Evolutionary conservation across 306 rosid species (phyloP).

Genomic region (Elaeagnus macrophylla): DNA sequence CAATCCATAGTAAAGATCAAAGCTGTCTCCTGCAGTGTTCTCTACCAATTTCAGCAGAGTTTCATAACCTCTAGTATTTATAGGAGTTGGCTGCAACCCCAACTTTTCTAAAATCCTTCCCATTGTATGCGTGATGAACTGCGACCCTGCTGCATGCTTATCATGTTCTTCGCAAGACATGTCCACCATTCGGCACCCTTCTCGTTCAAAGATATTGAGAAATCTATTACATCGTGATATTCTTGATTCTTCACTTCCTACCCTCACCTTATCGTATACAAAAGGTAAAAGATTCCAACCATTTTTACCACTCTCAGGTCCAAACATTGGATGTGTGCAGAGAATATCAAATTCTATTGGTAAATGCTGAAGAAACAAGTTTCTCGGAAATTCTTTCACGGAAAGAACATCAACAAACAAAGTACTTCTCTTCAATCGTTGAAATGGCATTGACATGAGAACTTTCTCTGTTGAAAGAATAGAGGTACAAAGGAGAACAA

Average conservation of each 20-base stretch:
- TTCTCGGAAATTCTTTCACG: not conserved
- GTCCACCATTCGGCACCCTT: not conserved
- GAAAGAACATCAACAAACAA: not conserved
- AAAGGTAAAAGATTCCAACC: not conserved
- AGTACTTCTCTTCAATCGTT: not conserved
- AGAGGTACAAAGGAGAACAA: not conserved
- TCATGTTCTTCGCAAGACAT: not conserved
- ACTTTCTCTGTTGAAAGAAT: not conserved
- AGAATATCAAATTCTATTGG: not conserved
- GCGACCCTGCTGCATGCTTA: not conserved
- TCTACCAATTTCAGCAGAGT: not conserved
- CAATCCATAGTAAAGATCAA: not conserved
- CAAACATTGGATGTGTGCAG: not conserved
- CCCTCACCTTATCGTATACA: not conserved
- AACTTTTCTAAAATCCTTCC: not conserved
- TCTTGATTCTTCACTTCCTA: not conserved
- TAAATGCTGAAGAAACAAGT: too few species aligned
- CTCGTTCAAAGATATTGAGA: not conserved
- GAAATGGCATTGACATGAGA: not conserved
- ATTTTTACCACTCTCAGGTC: not conserved
- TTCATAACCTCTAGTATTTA: not conserved
- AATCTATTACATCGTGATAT: not conserved
- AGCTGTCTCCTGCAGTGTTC: not conserved
- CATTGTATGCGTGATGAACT: not conserved
- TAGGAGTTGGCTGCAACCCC: not conserved